These are phyloP conservation scores for Withania somnifera DNA, from an alignment of 305 asterid genomes.

Conservation along the genomic window DNA sequence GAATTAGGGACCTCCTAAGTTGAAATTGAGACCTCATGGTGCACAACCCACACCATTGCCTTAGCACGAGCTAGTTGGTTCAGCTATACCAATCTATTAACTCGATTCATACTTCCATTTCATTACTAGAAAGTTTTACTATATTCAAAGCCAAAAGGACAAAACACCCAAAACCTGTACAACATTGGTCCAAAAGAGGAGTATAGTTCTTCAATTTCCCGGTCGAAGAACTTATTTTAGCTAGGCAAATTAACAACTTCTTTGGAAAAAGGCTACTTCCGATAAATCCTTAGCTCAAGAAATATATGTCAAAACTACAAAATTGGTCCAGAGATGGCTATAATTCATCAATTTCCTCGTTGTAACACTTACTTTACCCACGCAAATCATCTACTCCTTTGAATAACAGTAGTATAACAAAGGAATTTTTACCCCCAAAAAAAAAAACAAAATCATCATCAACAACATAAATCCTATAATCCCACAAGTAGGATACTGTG, in stretches of 20 bases:
- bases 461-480: too few relatives aligned
- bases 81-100: neutral
- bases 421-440: neutral
- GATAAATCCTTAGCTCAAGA: too few relatives aligned
- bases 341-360: neutral
- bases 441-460: too few relatives aligned
- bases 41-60: too few relatives aligned
- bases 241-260: too few relatives aligned
- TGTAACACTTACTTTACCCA: neutral
- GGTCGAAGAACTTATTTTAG: too few relatives aligned
- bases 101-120: neutral
- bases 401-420: neutral
- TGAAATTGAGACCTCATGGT: too few relatives aligned
- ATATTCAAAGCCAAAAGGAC: neutral
- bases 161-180: neutral
- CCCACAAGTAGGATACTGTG: too few relatives aligned
- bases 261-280: too few relatives aligned
- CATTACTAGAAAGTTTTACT: neutral
- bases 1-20: too few relatives aligned
- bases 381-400: neutral
- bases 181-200: neutral
- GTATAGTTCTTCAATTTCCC: too few relatives aligned
- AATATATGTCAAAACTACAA: neutral
- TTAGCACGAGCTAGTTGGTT: neutral
- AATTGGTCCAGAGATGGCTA: neutral